These are phyloP conservation scores for Hypoxylon sp. DNA, from an alignment of 2,329 filamentous ascomycete species.

Conservation along the genomic window DNA sequence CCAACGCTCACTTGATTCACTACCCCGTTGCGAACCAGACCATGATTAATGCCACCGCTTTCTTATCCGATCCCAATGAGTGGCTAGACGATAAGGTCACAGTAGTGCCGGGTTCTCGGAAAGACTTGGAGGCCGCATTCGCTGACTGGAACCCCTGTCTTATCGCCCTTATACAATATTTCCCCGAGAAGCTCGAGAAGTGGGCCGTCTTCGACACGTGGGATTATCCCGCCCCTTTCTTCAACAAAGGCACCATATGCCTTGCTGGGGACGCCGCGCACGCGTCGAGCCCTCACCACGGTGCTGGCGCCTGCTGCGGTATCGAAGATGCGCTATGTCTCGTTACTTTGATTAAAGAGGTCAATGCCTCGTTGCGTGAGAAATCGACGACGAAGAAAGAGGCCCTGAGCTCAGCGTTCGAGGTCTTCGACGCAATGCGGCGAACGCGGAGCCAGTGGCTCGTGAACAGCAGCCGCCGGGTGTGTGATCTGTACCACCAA, in stretches of 20 bases:
- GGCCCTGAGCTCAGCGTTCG: conserved; percentile 37
- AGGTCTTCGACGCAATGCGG: conserved; percentile 37
- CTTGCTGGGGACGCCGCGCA: conserved; percentile 47
- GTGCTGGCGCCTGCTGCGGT: conserved; percentile 45
- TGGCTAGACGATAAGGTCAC: conserved; percentile 43
- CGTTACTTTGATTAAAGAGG: conserved; percentile 61
- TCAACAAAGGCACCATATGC: conserved; percentile 38
- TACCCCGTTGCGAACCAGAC: conserved; percentile 46
- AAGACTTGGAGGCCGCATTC: conserved; percentile 40
- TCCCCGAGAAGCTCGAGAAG: conserved; percentile 44
- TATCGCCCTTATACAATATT: conserved; percentile 36
- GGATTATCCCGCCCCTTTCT: conserved; percentile 43
- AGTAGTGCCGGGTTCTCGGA: conserved; percentile 29
- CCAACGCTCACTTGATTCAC: conserved; percentile 44
- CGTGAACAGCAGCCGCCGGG: conserved; percentile 44
- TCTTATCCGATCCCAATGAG: conserved; percentile 41
- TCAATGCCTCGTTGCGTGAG: conserved; percentile 22
- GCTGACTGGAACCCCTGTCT: conserved; percentile 42
- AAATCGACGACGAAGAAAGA: conserved; percentile 24
- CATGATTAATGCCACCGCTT: conserved; percentile 45
- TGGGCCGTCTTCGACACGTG: conserved; percentile 48
- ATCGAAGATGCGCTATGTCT: conserved; percentile 58
- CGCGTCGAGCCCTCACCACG: conserved; percentile 45
- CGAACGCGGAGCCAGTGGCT: conserved; percentile 45
- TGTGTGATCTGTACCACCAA: conserved; percentile 44